Base-by-base conservation (phyloP, 2,329 filamentous ascomycete genomes). In the Paecilomyces fulvus region DNA sequence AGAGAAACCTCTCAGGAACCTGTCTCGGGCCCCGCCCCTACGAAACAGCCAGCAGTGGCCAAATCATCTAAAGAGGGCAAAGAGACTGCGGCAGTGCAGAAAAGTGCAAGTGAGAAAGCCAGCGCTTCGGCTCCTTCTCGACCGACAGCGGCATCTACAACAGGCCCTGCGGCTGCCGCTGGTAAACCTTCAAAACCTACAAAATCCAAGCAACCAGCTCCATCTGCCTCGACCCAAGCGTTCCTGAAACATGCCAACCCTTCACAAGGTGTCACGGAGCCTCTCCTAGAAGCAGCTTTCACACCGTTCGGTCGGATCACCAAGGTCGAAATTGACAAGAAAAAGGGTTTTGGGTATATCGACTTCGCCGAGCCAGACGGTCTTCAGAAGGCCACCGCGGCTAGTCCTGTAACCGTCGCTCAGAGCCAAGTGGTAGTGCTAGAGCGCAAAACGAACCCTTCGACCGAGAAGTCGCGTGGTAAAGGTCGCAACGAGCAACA, bases 341-440 rank as follows among this genome's bases (percentile, higher is more conserved):
- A 92, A 66, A 96, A 96, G 71, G 91, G 91, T 0, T 95, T 96
- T 65, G 92, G 91, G 2, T 96, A 96, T 69, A 87, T 95, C 43
- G 89, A 96, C 60, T 97, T 96, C 74, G 81, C 83, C 9, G 85
- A 90, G 21, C 80, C 86, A 0, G 84, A 86, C 8, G 80, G 82
- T 9, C 78, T 97, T 25, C 83, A 83, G 64, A 90, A 89, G 66
- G 92, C 92, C 4, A 85, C 96, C 67, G 81, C 84, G 14, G 89
- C 88, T 11, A 95, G 90, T 66, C 90, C 89, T 0, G 81, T 96
- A 30, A 77, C 87, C 20, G 86, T 97, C 10, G 92, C 88, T 0
- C 88, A 95, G 68, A 91, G 89, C 6, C 86, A 87, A 9, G 90
- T 97, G 1, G 89, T 95, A 61, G 88, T 97, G 1, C 76, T 95